Conservation (phyloP, 805 yeast genomes). For the Pichia sporocuriosa region DNA sequence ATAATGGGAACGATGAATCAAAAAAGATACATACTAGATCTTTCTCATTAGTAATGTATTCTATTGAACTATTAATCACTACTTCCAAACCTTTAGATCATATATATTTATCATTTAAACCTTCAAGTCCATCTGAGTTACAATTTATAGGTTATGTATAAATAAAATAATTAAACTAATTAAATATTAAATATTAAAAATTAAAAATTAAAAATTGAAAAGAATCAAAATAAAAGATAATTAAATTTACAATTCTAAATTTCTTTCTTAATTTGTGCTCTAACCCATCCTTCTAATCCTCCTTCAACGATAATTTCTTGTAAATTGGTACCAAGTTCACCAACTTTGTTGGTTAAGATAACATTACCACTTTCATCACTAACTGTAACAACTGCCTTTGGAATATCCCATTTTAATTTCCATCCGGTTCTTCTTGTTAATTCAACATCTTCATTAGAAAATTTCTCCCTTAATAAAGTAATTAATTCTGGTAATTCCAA, state of each 20-base stretch:
- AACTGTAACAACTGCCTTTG: constrained; percentile 73
- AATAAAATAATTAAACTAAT: too few species aligned
- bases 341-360: constrained; percentile 78
- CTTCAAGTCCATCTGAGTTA: neutral
- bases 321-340: constrained; percentile 89
- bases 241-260: neutral
- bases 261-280: constrained; percentile 47
- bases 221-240: too few species aligned
- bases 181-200: neutral
- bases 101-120: neutral
- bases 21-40: neutral
- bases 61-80: neutral
- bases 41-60: neutral
- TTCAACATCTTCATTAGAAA: constrained; percentile 43
- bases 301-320: constrained; percentile 97
- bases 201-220: too few species aligned
- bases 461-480: constrained; percentile 65
- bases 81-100: neutral
- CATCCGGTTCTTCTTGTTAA: constrained; percentile 93
- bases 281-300: constrained; percentile 98
- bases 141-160: too few species aligned
- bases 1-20: neutral
- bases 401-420: constrained; percentile 89
- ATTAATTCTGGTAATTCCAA: constrained; percentile 89
- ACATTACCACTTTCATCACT: constrained; percentile 56